Conservation (phyloP, 345 rosid species). For the Lepidium sativum region DNA sequence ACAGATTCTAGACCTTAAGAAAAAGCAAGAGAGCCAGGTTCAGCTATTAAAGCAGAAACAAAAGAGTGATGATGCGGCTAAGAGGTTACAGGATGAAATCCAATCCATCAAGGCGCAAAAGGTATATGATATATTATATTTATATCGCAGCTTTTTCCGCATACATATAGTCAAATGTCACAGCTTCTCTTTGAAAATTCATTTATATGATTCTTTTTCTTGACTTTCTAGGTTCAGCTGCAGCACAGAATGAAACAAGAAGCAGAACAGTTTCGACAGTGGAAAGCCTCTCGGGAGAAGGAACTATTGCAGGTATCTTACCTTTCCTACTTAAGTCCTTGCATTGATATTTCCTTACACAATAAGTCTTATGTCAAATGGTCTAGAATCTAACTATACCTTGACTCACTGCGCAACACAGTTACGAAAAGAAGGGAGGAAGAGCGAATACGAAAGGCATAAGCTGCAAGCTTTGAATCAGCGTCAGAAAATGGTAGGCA, state of each 20-base stretch:
- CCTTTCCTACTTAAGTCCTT: not conserved
- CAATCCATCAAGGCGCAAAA: conserved; percentile 92
- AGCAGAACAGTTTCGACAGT: conserved; percentile 94
- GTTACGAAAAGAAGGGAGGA: conserved; percentile 93
- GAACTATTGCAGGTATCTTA: conserved; percentile 77
- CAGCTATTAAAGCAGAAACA: conserved; percentile 93
- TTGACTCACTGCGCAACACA: conserved; percentile 23
- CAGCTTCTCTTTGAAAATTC: conserved; percentile 4
- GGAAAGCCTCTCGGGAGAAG: conserved; percentile 96
- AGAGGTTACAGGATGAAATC: conserved; percentile 88
- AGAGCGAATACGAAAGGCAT: conserved; percentile 97
- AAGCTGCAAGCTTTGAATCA: conserved; percentile 92
- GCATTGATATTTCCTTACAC: not conserved
- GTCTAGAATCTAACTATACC: not conserved
- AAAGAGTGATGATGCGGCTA: conserved; percentile 92
- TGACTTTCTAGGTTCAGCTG: conserved; percentile 67
- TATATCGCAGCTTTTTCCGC: not conserved
- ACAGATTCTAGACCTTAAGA: conserved; percentile 93
- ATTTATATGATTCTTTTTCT: conserved; percentile 1
- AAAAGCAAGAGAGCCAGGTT: conserved; percentile 94
- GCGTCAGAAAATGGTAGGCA: conserved; percentile 87
- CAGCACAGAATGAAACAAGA: conserved; percentile 97
- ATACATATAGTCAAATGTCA: not conserved
- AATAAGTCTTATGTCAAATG: not conserved
- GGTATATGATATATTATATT: conserved; percentile 28